These are phyloP conservation scores for Ceratocystis huliohia DNA, from an alignment of 2,329 filamentous ascomycete species.

Conservation along the genomic window DNA sequence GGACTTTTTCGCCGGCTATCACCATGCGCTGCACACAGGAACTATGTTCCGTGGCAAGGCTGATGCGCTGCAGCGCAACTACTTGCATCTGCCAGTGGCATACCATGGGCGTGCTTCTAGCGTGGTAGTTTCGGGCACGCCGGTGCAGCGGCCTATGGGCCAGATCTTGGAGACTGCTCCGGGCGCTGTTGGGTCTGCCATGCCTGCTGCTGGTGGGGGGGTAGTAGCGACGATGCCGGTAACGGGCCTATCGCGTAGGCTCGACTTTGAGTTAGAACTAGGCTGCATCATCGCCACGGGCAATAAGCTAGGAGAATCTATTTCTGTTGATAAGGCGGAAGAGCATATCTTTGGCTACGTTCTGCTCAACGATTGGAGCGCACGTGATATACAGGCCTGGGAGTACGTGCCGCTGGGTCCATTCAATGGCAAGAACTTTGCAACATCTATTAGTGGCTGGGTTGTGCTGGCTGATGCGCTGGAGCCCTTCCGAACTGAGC, in stretches of 20 bases:
- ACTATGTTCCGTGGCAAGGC: slow-evolving; percentile 53
- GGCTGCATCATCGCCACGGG: slow-evolving; percentile 52
- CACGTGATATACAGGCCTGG: slow-evolving; percentile 42
- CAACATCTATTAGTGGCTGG: slow-evolving; percentile 45
- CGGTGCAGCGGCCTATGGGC: slow-evolving; percentile 52
- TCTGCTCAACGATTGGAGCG: slow-evolving; percentile 47
- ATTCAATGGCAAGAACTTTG: slow-evolving; percentile 45
- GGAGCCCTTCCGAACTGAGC: slow-evolving; percentile 22
- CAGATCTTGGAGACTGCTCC: slow-evolving; percentile 40
- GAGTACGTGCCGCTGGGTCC: slow-evolving; percentile 47
- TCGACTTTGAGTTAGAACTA: slow-evolving; percentile 62
- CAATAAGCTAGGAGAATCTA: slow-evolving; percentile 48
- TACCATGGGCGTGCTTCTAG: slow-evolving; percentile 63
- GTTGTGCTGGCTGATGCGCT: slow-evolving; percentile 43
- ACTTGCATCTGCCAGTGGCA: slow-evolving; percentile 59
- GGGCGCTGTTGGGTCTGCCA: background rate
- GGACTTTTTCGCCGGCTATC: slow-evolving; percentile 63
- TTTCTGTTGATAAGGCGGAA: slow-evolving; percentile 49
- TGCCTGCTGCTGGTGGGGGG: background rate
- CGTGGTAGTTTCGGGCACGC: slow-evolving; percentile 56
- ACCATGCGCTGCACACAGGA: slow-evolving; percentile 54
- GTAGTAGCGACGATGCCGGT: slow-evolving; percentile 8
- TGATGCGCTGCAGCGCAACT: slow-evolving; percentile 62
- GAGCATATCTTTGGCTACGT: slow-evolving; percentile 58
- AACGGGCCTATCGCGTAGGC: slow-evolving; percentile 21